Conservation (phyloP, 495 filamentous ascomycete species). For the Hamigera avellanea region DNA sequence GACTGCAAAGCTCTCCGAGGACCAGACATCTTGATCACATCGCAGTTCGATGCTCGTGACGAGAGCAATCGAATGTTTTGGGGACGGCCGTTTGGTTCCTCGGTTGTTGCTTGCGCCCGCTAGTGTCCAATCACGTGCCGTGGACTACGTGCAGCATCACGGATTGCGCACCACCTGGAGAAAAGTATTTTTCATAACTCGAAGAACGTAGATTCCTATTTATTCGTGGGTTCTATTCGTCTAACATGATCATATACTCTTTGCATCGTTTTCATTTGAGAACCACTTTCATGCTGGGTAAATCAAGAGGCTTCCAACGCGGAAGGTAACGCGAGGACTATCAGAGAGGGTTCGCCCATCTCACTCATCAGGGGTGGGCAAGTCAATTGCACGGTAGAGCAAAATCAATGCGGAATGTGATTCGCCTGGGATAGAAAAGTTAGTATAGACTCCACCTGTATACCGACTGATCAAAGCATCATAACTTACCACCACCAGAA, state of each 20-base stretch:
- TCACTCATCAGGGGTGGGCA: conserved; percentile 25
- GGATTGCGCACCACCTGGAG: no score
- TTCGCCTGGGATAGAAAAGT: conserved; percentile 47
- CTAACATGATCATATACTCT: neutral
- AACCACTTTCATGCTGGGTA: no score
- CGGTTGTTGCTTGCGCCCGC: no score
- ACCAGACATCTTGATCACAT: conserved; percentile 23
- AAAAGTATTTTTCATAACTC: neutral
- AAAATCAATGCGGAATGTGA: conserved; percentile 90
- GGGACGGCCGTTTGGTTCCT: no score
- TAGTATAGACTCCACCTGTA: conserved; percentile 4
- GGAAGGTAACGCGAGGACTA: no score
- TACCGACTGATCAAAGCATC: neutral
- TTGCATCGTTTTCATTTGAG: neutral
- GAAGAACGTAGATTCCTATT: no score
- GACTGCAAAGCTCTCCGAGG: conserved; percentile 16
- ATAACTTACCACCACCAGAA: conserved; percentile 67
- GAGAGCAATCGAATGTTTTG: no score
- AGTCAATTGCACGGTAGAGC: conserved; percentile 75
- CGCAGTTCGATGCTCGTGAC: conserved; percentile 4
- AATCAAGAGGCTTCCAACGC: no score
- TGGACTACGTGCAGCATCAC: no score
- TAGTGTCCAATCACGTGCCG: no score
- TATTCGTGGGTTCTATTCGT: neutral
- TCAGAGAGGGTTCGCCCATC: conserved; percentile 1